Conservation (phyloP, 345 rosid genomes). For the Gossypium longicalyx region DNA sequence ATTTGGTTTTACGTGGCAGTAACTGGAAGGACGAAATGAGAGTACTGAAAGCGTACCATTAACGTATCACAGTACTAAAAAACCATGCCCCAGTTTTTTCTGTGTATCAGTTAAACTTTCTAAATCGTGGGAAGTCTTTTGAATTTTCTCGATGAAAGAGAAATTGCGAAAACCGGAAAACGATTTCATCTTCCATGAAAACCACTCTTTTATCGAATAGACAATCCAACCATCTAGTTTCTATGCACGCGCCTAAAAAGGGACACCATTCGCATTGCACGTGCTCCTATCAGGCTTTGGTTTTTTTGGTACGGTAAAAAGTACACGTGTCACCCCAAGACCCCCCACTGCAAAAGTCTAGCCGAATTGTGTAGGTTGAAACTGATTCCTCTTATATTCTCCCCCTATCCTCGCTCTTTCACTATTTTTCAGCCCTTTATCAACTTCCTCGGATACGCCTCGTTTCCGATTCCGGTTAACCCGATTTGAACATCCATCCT, state of each 20-base stretch:
- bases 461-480: not conserved
- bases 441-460: not conserved
- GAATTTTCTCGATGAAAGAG: not conserved
- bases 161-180: not conserved
- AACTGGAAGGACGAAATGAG: not conserved
- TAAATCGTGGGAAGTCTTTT: not conserved
- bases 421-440: conserved; percentile 1
- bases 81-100: not conserved
- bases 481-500: not conserved
- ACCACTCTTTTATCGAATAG: conserved; percentile 17
- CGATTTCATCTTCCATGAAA: conserved; percentile 1
- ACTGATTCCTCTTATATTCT: conserved; percentile 7
- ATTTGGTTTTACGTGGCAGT: not conserved
- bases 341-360: conserved; percentile 22
- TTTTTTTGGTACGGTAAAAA: conserved; percentile 18
- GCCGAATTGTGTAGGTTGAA: not conserved
- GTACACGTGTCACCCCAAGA: conserved; percentile 36
- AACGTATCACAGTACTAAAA: not conserved
- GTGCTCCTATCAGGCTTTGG: conserved; percentile 23
- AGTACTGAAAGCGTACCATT: not conserved
- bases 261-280: conserved; percentile 44
- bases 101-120: not conserved
- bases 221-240: conserved; percentile 21
- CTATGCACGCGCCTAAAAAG: conserved; percentile 42
- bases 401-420: not conserved